Evolutionary conservation across 2,329 filamentous ascomycete species (phyloP).

Genomic region (Pseudopyricularia cyperi): DNA sequence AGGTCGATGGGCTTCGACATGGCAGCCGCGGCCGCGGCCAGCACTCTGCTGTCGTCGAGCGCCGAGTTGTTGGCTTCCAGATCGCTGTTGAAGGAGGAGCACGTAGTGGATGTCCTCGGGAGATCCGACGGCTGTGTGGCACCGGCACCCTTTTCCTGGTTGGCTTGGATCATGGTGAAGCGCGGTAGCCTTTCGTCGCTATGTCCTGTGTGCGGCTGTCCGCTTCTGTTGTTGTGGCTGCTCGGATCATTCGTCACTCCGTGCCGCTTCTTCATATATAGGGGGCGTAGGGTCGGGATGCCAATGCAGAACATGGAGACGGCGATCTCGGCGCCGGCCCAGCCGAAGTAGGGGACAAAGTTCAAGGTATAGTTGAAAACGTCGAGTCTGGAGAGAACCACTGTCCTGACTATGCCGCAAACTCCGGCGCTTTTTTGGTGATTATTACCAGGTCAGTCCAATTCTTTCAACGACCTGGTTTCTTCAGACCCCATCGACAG

Average conservation of each 20-base stretch:
- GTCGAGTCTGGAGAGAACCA: conserved; percentile 13
- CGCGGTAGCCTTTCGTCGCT: conserved; percentile 34
- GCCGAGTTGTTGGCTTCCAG: neutral
- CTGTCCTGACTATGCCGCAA: conserved; percentile 15
- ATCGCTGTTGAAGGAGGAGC: neutral
- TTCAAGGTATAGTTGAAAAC: conserved; percentile 17
- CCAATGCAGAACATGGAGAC: conserved; percentile 26
- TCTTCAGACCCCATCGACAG: neutral
- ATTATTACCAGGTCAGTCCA: conserved; percentile 6
- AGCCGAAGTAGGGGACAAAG: conserved; percentile 21
- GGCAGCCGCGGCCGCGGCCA: conserved; percentile 1
- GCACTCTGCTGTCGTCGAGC: neutral
- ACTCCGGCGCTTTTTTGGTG: conserved; percentile 11
- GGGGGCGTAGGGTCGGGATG: conserved; percentile 23
- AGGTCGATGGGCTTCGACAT: conserved; percentile 3
- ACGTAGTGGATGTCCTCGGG: neutral
- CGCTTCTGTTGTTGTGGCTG: conserved; percentile 35
- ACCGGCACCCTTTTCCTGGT: conserved; percentile 10
- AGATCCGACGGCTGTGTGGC: neutral
- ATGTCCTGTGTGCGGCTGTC: conserved; percentile 31
- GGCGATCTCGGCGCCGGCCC: conserved; percentile 24
- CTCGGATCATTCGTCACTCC: conserved; percentile 10
- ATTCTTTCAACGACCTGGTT: neutral
- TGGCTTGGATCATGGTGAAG: conserved; percentile 37
- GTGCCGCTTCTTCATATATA: conserved; percentile 29